phyloP scores from a whole-genome alignment of 78 protist genomes.

The Pigoraptor vietnamica region DNA sequence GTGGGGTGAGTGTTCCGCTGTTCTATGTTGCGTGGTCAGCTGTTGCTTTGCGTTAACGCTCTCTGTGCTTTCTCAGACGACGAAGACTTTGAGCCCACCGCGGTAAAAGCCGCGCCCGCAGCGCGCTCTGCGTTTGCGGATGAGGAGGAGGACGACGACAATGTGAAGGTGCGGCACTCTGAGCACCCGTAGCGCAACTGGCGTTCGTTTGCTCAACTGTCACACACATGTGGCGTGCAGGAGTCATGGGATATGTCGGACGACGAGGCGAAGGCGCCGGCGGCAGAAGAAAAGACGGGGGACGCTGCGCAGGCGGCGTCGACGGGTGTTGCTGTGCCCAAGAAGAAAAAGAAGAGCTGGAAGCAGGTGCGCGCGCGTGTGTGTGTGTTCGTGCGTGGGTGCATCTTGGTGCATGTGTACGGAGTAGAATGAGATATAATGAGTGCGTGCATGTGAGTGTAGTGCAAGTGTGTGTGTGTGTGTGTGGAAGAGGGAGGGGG shows the following conservation, averaged over 20 bases:
- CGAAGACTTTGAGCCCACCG: not conserved
- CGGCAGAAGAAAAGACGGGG: too few relatives aligned
- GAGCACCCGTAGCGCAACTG: too few relatives aligned
- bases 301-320: too few relatives aligned
- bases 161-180: not conserved
- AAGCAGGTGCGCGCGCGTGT: not conserved
- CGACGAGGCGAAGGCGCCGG: not conserved
- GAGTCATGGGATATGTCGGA: not conserved
- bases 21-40: not conserved
- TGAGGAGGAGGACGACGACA: not conserved
- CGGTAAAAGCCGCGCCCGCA: not conserved
- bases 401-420: not conserved
- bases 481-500: too few relatives aligned
- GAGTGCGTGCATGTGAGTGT: too few relatives aligned
- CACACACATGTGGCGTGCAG: not conserved
- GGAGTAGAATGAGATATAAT: too few relatives aligned
- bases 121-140: not conserved
- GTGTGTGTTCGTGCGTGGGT: not conserved
- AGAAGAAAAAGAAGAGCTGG: too few relatives aligned
- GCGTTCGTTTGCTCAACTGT: not conserved
- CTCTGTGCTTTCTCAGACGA: not conserved
- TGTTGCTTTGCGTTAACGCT: not conserved
- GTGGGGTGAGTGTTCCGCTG: not conserved
- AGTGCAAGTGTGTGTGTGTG: too few relatives aligned
- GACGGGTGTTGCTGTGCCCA: not conserved